A percentile compares a stretch with the other conserved stretches of the same genome.
phyloP scores from a whole-genome alignment of 805 yeast species.

The Cyberlindnera euphorbiae region DNA sequence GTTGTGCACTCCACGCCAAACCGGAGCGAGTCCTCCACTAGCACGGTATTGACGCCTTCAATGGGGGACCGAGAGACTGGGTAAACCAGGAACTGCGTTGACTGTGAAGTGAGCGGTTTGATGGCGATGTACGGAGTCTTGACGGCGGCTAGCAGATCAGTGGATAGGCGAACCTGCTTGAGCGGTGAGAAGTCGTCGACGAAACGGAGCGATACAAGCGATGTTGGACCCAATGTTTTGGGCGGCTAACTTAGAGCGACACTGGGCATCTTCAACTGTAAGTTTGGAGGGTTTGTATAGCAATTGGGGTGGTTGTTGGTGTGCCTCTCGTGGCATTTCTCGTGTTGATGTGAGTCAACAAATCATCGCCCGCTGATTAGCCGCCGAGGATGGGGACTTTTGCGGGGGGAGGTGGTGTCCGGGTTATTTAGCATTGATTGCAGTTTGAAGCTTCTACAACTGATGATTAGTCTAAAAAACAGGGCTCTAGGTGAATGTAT shows the following conservation, averaged over 20 bases:
- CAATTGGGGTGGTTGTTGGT: too few relatives aligned
- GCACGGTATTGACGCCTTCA: slow-evolving; percentile 1
- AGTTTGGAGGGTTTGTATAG: too few relatives aligned
- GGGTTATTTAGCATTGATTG: too few relatives aligned
- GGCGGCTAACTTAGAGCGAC: neutral
- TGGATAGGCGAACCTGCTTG: slow-evolving; percentile 5
- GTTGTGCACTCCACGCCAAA: slow-evolving; percentile 20
- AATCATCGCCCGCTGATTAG: too few relatives aligned
- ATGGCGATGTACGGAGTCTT: slow-evolving; percentile 11
- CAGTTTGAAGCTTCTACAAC: too few relatives aligned
- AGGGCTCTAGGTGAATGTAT: too few relatives aligned
- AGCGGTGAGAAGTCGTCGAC: slow-evolving; percentile 7
- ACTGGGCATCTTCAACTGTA: too few relatives aligned
- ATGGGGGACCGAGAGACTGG: slow-evolving; percentile 1
- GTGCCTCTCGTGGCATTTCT: too few relatives aligned
- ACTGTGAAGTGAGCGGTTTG: slow-evolving; percentile 17
- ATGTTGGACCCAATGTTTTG: neutral
- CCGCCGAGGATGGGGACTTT: too few relatives aligned
- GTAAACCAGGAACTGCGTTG: slow-evolving; percentile 12
- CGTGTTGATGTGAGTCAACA: too few relatives aligned
- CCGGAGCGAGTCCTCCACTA: slow-evolving; percentile 12
- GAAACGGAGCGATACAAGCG: slow-evolving; percentile 7
- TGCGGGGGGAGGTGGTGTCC: too few relatives aligned
- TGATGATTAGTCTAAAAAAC: too few relatives aligned
- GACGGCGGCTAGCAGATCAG: slow-evolving; percentile 3